A percentile compares a stretch with the other conserved stretches of the same genome.
These are phyloP conservation scores for Termitomyces sp. DNA, from an alignment of 768 basidiomycete species.

Conservation along the genomic window DNA sequence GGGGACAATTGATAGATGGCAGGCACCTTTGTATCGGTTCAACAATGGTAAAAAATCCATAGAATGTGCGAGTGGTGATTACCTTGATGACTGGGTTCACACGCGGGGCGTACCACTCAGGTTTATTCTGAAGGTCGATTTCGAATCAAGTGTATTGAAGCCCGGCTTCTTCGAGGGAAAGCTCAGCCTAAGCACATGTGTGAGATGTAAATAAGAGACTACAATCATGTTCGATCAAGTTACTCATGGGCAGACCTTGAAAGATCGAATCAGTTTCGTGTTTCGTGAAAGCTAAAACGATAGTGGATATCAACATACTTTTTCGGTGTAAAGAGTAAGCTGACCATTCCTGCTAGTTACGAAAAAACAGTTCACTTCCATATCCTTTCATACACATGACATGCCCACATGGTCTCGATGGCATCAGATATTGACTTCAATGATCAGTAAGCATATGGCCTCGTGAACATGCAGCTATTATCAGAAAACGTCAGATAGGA, in stretches of 20 bases:
- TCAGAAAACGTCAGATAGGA: background rate
- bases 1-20: no score
- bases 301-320: no score
- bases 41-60: no score
- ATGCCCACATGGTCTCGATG: background rate
- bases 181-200: background rate
- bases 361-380: background rate
- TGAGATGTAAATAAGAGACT: background rate
- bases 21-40: no score
- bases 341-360: background rate
- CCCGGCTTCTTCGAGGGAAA: conserved; percentile 43
- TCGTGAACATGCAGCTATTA: background rate
- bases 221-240: background rate
- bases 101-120: no score
- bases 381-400: background rate
- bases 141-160: conserved; percentile 44
- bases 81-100: no score
- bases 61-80: no score
- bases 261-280: background rate
- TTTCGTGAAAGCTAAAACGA: no score
- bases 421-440: background rate
- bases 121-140: no score
- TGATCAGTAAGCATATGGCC: conserved; percentile 2
- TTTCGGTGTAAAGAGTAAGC: conserved; percentile 10
- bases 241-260: conserved; percentile 55